Evolutionary conservation across 179 eudicot species (phyloP).

Genomic region (Drosera spatulata): DNA sequence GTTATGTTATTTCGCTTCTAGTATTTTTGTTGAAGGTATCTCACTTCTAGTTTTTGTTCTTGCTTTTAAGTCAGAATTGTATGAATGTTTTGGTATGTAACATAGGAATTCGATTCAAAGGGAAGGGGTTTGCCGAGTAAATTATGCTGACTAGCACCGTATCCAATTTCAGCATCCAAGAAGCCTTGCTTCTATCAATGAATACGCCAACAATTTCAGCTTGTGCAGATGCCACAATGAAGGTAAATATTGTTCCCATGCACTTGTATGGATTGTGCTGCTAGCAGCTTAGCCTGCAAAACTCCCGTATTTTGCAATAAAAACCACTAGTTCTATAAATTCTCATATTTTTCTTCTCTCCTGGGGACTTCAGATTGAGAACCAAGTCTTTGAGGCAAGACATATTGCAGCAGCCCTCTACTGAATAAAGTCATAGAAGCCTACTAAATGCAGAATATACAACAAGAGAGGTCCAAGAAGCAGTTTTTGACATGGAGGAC

Average conservation of each 20-base stretch:
- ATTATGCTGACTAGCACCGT: slow-evolving; percentile 22
- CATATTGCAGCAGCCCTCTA: too few species aligned
- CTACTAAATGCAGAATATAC: too few species aligned
- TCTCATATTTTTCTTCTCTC: too few species aligned
- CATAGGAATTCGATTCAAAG: background rate
- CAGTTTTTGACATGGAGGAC: too few species aligned
- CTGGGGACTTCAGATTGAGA: too few species aligned
- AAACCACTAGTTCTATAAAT: too few species aligned
- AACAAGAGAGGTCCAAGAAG: too few species aligned
- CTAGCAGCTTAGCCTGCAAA: slow-evolving; percentile 22
- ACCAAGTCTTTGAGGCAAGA: too few species aligned
- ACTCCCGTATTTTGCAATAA: too few species aligned
- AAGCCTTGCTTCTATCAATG: slow-evolving; percentile 13
- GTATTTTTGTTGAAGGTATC: background rate
- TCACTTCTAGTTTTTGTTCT: too few species aligned
- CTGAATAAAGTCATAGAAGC: too few species aligned
- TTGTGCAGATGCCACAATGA: slow-evolving; percentile 24
- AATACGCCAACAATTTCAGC: slow-evolving; percentile 17
- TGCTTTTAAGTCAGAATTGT: too few species aligned
- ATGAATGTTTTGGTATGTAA: background rate
- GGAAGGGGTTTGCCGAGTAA: slow-evolving; percentile 22
- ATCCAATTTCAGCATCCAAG: slow-evolving; percentile 28
- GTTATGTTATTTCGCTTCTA: background rate
- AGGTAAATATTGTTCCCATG: slow-evolving; percentile 18
- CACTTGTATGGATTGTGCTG: slow-evolving; percentile 24